These are phyloP conservation scores for Uncinocarpus reesii DNA, from an alignment of 2,329 filamentous ascomycete genomes.

Conservation along the genomic window DNA sequence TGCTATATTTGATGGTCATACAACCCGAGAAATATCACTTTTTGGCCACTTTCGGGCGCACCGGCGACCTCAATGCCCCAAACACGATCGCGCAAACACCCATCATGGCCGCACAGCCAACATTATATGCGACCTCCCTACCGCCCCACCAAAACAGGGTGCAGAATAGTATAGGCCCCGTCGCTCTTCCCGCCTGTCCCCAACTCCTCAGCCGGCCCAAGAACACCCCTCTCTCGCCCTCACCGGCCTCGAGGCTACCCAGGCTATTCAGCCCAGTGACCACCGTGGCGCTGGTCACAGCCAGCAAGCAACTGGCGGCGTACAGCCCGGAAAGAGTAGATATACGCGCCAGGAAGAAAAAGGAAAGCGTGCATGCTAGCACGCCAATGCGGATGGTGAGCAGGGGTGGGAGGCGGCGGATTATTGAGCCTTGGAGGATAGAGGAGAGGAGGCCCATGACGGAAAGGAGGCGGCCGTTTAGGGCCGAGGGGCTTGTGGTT, in stretches of 20 bases:
- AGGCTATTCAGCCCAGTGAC: conserved; percentile 88
- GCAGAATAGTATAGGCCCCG: conserved; percentile 84
- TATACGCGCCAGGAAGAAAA: conserved; percentile 65
- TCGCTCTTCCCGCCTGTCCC: conserved; percentile 76
- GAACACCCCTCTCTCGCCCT: conserved; percentile 72
- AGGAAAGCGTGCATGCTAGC: conserved; percentile 63
- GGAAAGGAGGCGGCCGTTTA: conserved; percentile 77
- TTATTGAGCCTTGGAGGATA: conserved; percentile 85
- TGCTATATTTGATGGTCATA: too few relatives aligned
- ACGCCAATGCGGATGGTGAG: conserved; percentile 71
- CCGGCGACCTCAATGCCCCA: conserved; percentile 57
- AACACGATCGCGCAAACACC: conserved; percentile 63
- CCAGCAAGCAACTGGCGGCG: conserved; percentile 68
- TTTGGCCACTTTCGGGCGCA: conserved; percentile 4
- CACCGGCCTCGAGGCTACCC: conserved; percentile 76
- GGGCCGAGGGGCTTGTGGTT: conserved; percentile 45
- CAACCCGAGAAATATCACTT: too few relatives aligned
- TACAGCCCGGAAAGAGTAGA: conserved; percentile 63
- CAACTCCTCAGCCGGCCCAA: conserved; percentile 69
- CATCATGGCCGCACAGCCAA: conserved; percentile 71
- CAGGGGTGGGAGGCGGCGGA: conserved; percentile 71
- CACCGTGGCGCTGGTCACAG: conserved; percentile 85
- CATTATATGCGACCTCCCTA: conserved; percentile 68
- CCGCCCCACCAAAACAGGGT: conserved; percentile 98
- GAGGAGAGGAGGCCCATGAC: conserved; percentile 87